Evolutionary conservation across 176 grass and related monocot species (phyloP), one percentile per base, ranked within the genome.

Genomic region (Zizania latifolia): DNA sequence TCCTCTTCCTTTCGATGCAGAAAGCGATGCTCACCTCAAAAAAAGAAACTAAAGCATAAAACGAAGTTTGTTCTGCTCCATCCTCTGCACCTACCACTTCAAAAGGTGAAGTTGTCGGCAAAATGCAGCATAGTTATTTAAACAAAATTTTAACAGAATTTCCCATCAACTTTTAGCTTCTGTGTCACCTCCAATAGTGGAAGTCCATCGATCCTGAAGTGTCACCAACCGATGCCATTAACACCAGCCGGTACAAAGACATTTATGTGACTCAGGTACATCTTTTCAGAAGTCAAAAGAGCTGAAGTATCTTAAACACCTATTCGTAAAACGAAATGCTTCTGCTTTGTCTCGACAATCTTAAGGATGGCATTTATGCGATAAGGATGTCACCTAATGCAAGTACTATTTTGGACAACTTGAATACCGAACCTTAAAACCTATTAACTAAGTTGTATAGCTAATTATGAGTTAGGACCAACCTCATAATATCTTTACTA

Each of bases 251-350:
- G 17, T 68, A 59, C 61, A 58, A 57, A 43, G 72, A 35, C 75
- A 59, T 58, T 65, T 40, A 80, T 39, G 76, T 61, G 51, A 85
- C 53, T 5, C 22, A 24, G 37, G 39, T 80, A 80, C 23, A 6
- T 61, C 34, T 13, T 61, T 40, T 27, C 10, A 0, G 11, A 33
- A 34, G 70, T 62, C 62, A 75, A 68, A 74, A 54, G 16, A 60
- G 51, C 31, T 54, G 58, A 51, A 28, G 75, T 78, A 50, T 51
- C 28, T 44, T 45, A 29, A 64, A 41, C 8, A 65, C 29, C 35
- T 24, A 64, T n/a, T n/a, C n/a, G n/a, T 56, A 33, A 46, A 80
- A 45, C 62, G 22, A 22, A 8, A 33, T 68, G 32, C 56, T 71
- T 67, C 16, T 65, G 11, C 50, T 48, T 12, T 77, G 66, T 71